Conservation (phyloP, 2,329 filamentous ascomycete species). For the Trichoderma simmonsii region DNA sequence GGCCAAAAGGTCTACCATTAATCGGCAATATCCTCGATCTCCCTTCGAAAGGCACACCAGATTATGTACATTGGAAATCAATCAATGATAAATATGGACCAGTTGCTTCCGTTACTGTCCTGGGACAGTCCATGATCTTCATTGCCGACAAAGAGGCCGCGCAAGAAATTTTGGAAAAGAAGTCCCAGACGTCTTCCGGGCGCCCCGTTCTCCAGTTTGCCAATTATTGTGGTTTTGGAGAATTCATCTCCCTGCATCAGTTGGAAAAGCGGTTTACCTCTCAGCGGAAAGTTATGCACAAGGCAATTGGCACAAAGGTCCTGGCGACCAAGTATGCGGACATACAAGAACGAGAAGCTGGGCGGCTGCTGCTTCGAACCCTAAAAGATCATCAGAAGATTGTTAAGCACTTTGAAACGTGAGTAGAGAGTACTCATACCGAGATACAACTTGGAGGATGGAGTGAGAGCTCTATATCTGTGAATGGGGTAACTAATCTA, state of each 20-base stretch:
- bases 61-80: constrained; percentile 34
- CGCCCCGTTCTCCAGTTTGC: not conserved
- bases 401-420: not conserved
- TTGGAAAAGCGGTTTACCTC: not conserved
- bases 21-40: constrained; percentile 46
- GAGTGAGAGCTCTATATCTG: not conserved
- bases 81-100: constrained; percentile 32
- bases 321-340: not conserved
- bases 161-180: constrained; percentile 36
- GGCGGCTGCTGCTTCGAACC: not conserved
- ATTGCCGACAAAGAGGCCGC: constrained; percentile 36
- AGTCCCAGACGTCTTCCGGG: constrained; percentile 26
- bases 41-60: constrained; percentile 30
- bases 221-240: not conserved
- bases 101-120: constrained; percentile 22
- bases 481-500: not conserved
- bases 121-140: constrained; percentile 37
- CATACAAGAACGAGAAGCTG: not conserved
- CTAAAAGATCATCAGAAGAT: not conserved
- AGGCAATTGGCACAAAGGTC: not conserved
- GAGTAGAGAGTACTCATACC: too few relatives aligned
- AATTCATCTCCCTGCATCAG: not conserved
- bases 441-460: not conserved
- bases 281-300: constrained; percentile 6
- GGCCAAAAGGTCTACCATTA: constrained; percentile 35